Percentiles rank a stretch among this genome's conserved stretches.
These are phyloP conservation scores for Erigeron philadelphicus DNA, from an alignment of 140 eudicot genomes.

Conservation along the genomic window DNA sequence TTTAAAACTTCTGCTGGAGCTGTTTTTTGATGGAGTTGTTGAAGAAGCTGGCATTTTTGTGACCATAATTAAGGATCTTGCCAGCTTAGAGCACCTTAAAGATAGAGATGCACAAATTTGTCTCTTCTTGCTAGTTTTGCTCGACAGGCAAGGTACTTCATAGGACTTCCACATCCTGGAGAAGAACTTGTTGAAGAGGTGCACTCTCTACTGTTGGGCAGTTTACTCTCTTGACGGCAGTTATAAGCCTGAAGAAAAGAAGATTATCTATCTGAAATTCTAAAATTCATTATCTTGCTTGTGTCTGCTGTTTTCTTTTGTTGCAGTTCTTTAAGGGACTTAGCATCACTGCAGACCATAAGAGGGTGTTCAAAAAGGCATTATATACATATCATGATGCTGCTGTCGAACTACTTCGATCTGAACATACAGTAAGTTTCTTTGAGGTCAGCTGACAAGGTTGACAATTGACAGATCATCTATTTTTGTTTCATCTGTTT, in stretches of 20 bases:
- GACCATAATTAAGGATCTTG: slow-evolving; percentile 83
- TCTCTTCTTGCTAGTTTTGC: slow-evolving; percentile 97
- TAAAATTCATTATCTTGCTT: slow-evolving; percentile 9
- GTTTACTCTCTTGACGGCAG: not conserved
- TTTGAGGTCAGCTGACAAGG: too few relatives aligned
- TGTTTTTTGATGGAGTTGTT: slow-evolving; percentile 88
- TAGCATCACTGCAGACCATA: slow-evolving; percentile 70
- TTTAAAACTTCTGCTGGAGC: slow-evolving; percentile 78
- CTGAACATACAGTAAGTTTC: slow-evolving; percentile 77
- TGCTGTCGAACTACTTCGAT: slow-evolving; percentile 61
- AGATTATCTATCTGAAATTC: not conserved
- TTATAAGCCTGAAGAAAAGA: not conserved
- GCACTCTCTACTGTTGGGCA: not conserved
- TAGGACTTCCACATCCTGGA: slow-evolving; percentile 76
- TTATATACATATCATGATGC: slow-evolving; percentile 73
- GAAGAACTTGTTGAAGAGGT: slow-evolving; percentile 93
- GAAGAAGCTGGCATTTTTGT: slow-evolving; percentile 71
- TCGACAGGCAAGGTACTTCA: slow-evolving; percentile 84
- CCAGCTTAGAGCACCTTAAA: slow-evolving; percentile 79
- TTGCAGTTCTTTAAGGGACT: slow-evolving; percentile 84
- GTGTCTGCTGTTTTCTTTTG: not conserved
- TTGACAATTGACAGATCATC: too few relatives aligned
- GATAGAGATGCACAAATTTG: slow-evolving; percentile 89
- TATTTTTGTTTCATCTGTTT: too few relatives aligned
- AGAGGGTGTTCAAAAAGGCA: slow-evolving; percentile 74